These are phyloP conservation scores for Neofusicoccum parvum DNA, from an alignment of 2,329 filamentous ascomycete species.

Conservation along the genomic window DNA sequence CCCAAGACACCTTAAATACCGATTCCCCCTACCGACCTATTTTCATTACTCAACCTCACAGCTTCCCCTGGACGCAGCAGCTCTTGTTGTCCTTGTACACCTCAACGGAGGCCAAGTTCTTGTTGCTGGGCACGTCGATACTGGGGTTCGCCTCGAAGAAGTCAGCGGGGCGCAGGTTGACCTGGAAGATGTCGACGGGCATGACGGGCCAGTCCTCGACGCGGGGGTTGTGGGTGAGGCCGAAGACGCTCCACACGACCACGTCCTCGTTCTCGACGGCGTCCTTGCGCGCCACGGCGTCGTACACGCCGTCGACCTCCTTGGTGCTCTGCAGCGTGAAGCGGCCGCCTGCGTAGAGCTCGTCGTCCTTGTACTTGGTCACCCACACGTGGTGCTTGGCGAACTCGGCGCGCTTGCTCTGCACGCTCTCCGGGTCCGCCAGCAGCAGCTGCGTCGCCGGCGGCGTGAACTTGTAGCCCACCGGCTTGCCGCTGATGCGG, in stretches of 20 bases:
- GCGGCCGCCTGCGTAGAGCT: slow-evolving; percentile 53
- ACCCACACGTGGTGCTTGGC: slow-evolving; percentile 57
- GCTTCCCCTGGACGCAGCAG: slow-evolving; percentile 9
- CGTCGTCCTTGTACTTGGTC: slow-evolving; percentile 55
- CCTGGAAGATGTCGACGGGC: slow-evolving; percentile 52
- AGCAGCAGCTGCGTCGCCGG: slow-evolving; percentile 54
- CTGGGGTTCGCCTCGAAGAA: slow-evolving; percentile 58
- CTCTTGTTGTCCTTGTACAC: slow-evolving; percentile 14
- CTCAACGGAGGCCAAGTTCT: slow-evolving; percentile 16
- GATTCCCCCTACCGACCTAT: too few relatives aligned
- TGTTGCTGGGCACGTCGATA: slow-evolving; percentile 52
- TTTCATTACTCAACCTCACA: background rate
- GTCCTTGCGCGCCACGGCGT: slow-evolving; percentile 48
- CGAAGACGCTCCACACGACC: slow-evolving; percentile 55
- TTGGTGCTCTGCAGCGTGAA: slow-evolving; percentile 50
- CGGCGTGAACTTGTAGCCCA: slow-evolving; percentile 53
- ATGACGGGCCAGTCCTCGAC: slow-evolving; percentile 41
- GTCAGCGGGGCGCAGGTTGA: slow-evolving; percentile 53
- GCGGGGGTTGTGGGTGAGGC: slow-evolving; percentile 55
- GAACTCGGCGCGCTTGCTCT: slow-evolving; percentile 51
- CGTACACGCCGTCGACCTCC: slow-evolving; percentile 48
- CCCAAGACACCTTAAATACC: too few relatives aligned
- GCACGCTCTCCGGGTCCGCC: slow-evolving; percentile 47
- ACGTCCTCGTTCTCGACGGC: slow-evolving; percentile 49
- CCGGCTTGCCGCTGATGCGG: slow-evolving; percentile 47